phyloP scores from a whole-genome alignment of 2,329 filamentous ascomycete species.

The Neonectria magnoliae region DNA sequence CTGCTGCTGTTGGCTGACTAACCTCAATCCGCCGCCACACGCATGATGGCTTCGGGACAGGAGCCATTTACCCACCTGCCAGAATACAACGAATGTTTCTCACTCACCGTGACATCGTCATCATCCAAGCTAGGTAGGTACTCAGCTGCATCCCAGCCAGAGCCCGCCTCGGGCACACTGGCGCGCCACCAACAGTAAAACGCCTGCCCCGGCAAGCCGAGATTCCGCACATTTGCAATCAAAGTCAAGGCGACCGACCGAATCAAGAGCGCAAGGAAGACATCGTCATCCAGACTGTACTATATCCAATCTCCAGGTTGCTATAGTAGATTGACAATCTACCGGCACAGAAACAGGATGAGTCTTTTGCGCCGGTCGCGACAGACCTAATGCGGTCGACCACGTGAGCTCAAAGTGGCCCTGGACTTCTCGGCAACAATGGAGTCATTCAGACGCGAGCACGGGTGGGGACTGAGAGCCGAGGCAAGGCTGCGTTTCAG shows the following conservation, averaged over 20 bases:
- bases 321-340: neutral
- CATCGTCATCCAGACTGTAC: neutral
- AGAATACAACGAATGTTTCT: neutral
- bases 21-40: neutral
- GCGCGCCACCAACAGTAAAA: constrained; percentile 14
- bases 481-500: constrained; percentile 20
- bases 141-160: neutral
- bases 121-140: neutral
- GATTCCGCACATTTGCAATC: constrained; percentile 6
- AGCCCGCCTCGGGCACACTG: constrained; percentile 1
- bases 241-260: neutral
- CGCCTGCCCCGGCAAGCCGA: neutral
- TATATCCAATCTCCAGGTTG: neutral
- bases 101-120: neutral
- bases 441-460: constrained; percentile 1
- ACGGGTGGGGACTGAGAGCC: neutral
- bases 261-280: neutral
- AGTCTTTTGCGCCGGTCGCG: neutral
- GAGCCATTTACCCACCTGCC: neutral
- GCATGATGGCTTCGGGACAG: neutral
- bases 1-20: too few species aligned
- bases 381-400: neutral
- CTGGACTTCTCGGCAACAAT: neutral
- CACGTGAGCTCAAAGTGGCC: neutral
- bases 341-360: neutral